Conservation (phyloP, 306 rosid species). For the Morella rubra region DNA sequence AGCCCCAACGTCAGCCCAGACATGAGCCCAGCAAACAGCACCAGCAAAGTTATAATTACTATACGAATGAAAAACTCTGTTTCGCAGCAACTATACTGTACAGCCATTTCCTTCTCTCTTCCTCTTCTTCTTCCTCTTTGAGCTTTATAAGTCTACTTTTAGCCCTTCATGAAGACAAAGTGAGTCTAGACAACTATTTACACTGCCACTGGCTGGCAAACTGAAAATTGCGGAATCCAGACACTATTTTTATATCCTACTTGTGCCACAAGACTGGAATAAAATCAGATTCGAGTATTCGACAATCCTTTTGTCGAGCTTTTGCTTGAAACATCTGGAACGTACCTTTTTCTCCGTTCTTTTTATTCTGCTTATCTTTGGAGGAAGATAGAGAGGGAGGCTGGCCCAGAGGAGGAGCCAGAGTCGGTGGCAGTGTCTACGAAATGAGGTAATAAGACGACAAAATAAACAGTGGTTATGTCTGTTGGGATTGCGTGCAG, state of each 20-base stretch:
- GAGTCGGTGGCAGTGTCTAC: not conserved
- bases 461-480: no score
- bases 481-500: no score
- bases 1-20: constrained; percentile 97
- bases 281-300: constrained; percentile 9
- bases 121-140: constrained; percentile 6
- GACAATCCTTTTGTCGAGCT: not conserved
- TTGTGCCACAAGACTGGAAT: constrained; percentile 1
- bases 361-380: not conserved
- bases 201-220: not conserved
- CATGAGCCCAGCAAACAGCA: constrained; percentile 82
- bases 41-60: constrained; percentile 49
- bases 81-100: constrained; percentile 55
- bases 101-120: constrained; percentile 52
- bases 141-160: not conserved
- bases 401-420: not conserved
- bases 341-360: not conserved
- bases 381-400: not conserved
- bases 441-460: no score
- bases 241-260: not conserved
- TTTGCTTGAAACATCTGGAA: not conserved
- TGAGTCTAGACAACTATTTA: not conserved
- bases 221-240: not conserved
- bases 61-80: constrained; percentile 59
- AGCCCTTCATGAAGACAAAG: not conserved